These are phyloP conservation scores for Karstenula rhodostoma DNA, from an alignment of 2,329 filamentous ascomycete species.

Conservation along the genomic window DNA sequence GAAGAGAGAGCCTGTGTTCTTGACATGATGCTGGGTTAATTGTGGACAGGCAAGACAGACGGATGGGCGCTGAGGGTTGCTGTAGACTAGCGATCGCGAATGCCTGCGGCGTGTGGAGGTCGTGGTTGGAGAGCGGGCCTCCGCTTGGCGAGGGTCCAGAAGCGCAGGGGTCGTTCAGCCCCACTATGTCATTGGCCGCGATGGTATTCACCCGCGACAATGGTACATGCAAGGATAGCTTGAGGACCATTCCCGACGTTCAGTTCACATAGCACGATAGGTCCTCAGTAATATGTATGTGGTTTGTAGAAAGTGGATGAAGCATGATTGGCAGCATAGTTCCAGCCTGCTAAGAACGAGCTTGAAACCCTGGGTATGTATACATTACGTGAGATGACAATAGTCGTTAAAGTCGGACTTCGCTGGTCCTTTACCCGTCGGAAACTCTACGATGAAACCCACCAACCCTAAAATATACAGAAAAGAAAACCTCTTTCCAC, in stretches of 20 bases:
- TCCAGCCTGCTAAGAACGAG: not conserved
- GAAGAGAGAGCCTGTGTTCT: slow-evolving; percentile 63
- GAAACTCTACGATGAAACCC: slow-evolving; percentile 40
- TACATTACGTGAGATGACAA: slow-evolving; percentile 6
- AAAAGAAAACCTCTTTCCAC: slow-evolving; percentile 10
- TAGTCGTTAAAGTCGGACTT: slow-evolving; percentile 11
- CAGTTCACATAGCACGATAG: too few relatives aligned
- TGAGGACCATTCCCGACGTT: too few relatives aligned
- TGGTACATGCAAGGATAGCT: too few relatives aligned
- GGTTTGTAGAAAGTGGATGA: not conserved
- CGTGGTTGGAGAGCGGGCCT: slow-evolving; percentile 19
- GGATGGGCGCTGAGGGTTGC: not conserved
- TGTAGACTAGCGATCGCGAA: not conserved
- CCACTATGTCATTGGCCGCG: slow-evolving; percentile 13
- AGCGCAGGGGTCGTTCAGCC: slow-evolving; percentile 15
- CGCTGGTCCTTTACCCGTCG: slow-evolving; percentile 1
- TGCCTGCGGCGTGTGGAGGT: slow-evolving; percentile 10
- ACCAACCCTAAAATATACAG: slow-evolving; percentile 4
- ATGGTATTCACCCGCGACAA: too few relatives aligned
- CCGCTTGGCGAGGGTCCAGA: slow-evolving; percentile 22
- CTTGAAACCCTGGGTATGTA: not conserved
- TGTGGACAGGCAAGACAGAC: not conserved
- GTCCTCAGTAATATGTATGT: not conserved
- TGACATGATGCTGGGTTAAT: slow-evolving; percentile 37
- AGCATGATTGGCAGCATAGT: not conserved